Evolutionary conservation across 169 alveolate species (phyloP).

Genomic region (Plasmodium chabaudi): DNA sequence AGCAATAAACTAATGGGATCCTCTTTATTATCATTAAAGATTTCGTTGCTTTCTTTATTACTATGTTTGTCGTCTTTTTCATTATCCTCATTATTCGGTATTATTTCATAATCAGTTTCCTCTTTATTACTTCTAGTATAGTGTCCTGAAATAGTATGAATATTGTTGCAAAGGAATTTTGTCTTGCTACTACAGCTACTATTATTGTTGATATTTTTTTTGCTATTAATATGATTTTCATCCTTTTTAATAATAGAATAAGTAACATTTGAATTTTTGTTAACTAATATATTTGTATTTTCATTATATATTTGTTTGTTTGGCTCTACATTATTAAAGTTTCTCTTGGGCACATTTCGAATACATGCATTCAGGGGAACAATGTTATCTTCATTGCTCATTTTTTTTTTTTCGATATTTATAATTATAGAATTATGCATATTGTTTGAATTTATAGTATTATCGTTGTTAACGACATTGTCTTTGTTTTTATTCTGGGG

Average conservation of each 20-base stretch:
- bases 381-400: no score
- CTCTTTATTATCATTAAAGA: neutral
- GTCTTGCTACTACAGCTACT: neutral
- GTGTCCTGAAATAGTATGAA: no score
- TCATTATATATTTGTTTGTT: neutral
- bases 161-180: no score
- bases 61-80: neutral
- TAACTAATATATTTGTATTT: constrained; percentile 7
- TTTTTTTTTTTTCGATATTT: constrained; percentile 11
- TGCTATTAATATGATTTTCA: neutral
- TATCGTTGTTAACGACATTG: neutral
- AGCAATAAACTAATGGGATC: neutral
- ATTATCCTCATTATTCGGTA: neutral
- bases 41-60: neutral
- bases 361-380: neutral
- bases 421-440: constrained; percentile 20
- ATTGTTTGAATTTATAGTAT: neutral
- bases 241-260: constrained; percentile 45
- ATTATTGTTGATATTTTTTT: neutral
- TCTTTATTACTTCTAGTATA: no score
- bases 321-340: neutral
- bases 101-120: neutral
- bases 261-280: neutral
- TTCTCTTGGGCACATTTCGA: no score
- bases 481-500: neutral